phyloP scores from a whole-genome alignment of 2,329 filamentous ascomycete genomes.

The Paraphoma chrysanthemicola region DNA sequence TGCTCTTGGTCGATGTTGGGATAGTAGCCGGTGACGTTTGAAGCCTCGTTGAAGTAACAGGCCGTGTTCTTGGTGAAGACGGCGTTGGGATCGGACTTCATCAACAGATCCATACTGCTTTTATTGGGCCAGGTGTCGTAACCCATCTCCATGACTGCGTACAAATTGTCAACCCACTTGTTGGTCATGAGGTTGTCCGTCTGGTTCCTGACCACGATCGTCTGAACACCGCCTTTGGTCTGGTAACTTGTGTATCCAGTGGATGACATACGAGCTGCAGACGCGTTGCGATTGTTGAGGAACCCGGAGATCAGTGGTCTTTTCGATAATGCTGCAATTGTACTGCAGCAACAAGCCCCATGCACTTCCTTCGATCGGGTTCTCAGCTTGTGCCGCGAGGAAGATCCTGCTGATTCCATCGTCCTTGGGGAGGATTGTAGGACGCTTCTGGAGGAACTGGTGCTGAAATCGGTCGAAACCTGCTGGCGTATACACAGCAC shows the following conservation, averaged over 20 bases:
- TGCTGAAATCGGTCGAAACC: conserved; percentile 4
- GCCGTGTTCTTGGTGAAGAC: neutral
- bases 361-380: conserved; percentile 6
- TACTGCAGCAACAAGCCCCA: conserved; percentile 11
- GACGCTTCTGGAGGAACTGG: neutral
- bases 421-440: neutral
- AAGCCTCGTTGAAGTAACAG: neutral
- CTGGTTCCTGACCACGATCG: neutral
- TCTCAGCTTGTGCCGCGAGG: conserved; percentile 3
- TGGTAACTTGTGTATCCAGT: neutral
- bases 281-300: neutral
- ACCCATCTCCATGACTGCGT: conserved; percentile 1
- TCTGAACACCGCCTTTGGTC: neutral
- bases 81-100: neutral
- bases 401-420: conserved; percentile 1
- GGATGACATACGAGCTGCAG: neutral
- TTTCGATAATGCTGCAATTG: conserved; percentile 7
- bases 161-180: neutral
- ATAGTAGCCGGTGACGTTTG: conserved; percentile 1
- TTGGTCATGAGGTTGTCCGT: neutral
- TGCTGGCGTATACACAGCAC: conserved; percentile 2
- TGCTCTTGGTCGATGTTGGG: conserved; percentile 2
- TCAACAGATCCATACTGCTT: neutral
- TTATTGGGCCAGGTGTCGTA: conserved; percentile 1
- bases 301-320: neutral